Base-by-base conservation (phyloP, 129 eudicot species). In the Oenanthe sinensis region DNA sequence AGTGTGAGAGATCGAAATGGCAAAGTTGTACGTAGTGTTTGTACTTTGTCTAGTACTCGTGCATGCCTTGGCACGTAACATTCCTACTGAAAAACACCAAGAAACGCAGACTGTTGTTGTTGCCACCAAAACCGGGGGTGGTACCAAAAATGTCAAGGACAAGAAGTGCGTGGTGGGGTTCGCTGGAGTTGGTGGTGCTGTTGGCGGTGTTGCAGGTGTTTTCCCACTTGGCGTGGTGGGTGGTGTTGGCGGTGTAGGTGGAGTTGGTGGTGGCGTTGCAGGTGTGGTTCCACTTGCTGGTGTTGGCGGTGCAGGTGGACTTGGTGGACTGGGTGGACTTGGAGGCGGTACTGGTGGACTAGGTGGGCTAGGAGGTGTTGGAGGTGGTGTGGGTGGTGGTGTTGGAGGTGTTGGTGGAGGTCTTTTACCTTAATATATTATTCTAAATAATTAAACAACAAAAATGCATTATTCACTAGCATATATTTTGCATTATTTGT, bases 221-320 rank as follows among this genome's bases (percentile, higher is more conserved):
- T 52, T 50, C 11, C 52, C 7, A 43, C 16, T 72, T n/a, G 76
- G 76, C 1, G 76, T 52, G 20, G 54, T 72, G 8, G 76, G 76
- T 20, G 89, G 89, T 8, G 75, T 58, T 10, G 77, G 86, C 9
- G 86, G 86, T 8, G 75, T 39, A 39, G 76, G 76, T 26, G 89
- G 89, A 8, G 75, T 58, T 10, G 77, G 86, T 5, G 86, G 86
- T 8, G 86, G 86, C 4, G 75, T 75, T 26, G 83, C 82, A 11
- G 84, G 68, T n/a, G 76, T 72, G 52, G 50, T 72, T 43, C 76
- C 76, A 10, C 76, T 72, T 72, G 76, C 52, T 22, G 76, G 30
- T 72, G 17, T 72, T n/a, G 76, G 76, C 0, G 76, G 76, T 40
- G 9, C 43, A 3, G 82, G 84, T 52, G 91, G 91, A 0, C 19